These are phyloP conservation scores for Astraeus odoratus DNA, from an alignment of 768 basidiomycete species.

Conservation along the genomic window DNA sequence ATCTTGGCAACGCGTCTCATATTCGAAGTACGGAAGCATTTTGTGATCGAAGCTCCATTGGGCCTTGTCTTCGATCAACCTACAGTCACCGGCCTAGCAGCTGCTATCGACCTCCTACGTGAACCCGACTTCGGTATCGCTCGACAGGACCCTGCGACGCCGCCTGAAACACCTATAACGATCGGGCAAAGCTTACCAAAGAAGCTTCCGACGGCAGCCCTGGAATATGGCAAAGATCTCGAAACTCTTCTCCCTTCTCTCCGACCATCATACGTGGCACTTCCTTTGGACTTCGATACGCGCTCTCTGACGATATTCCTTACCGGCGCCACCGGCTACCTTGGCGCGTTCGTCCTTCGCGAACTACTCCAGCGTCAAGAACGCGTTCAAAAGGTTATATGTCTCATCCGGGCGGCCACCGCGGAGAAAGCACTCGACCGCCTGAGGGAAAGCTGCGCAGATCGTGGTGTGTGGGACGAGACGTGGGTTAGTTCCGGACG, in stretches of 20 bases:
- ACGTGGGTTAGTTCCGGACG: constrained; percentile 62
- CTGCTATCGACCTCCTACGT: constrained; percentile 66
- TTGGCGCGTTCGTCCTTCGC: constrained; percentile 86
- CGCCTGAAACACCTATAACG: constrained; percentile 12
- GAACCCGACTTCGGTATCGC: constrained; percentile 77
- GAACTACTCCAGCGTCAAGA: constrained; percentile 62
- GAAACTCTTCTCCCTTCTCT: constrained; percentile 54
- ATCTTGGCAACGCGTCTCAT: constrained; percentile 96
- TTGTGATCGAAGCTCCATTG: constrained; percentile 85
- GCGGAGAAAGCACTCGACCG: constrained; percentile 58
- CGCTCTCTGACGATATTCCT: constrained; percentile 76
- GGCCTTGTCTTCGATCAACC: constrained; percentile 89
- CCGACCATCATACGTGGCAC: constrained; percentile 51
- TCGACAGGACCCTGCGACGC: constrained; percentile 21
- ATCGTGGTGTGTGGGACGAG: constrained; percentile 86
- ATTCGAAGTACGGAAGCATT: constrained; percentile 91
- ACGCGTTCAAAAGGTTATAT: constrained; percentile 80
- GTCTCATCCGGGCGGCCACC: constrained; percentile 76
- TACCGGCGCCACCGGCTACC: constrained; percentile 95
- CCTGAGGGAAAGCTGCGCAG: constrained; percentile 62
- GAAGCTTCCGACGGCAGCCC: constrained; percentile 23
- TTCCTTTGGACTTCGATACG: constrained; percentile 47
- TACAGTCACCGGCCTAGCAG: constrained; percentile 71
- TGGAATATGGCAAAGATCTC: constrained; percentile 78
- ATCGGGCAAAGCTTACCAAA: constrained; percentile 8